phyloP scores from a whole-genome alignment of 192 early-diverging fungal genomes.

The Lunasporangiospora selenospora region DNA sequence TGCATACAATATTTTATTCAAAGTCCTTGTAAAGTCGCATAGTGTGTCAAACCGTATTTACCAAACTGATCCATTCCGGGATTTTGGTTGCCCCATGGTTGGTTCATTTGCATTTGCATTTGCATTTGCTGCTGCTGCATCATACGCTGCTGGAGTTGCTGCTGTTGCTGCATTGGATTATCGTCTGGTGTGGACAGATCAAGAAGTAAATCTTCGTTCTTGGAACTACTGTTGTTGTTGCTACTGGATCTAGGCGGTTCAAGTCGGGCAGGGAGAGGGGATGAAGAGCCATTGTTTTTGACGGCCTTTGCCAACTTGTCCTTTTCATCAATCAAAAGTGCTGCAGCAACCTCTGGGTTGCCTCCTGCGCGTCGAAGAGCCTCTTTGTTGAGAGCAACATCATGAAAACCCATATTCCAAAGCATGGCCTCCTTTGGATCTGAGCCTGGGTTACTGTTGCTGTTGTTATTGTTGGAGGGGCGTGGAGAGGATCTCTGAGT shows the following conservation, averaged over 20 bases:
- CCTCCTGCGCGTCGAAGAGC: slow-evolving; percentile 76
- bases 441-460: slow-evolving; percentile 18
- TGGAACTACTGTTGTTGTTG: slow-evolving; percentile 33
- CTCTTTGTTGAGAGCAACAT: slow-evolving; percentile 67
- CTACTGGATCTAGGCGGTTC: slow-evolving; percentile 35
- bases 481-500: background rate
- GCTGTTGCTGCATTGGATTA: slow-evolving; percentile 37
- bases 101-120: slow-evolving; percentile 38
- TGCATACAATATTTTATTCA: too few relatives aligned
- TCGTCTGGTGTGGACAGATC: slow-evolving; percentile 37
- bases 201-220: slow-evolving; percentile 27
- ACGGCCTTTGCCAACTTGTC: slow-evolving; percentile 32
- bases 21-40: too few relatives aligned
- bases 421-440: slow-evolving; percentile 69
- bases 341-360: slow-evolving; percentile 77
- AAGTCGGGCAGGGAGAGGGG: slow-evolving; percentile 19
- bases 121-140: slow-evolving; percentile 28
- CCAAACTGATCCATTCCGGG: slow-evolving; percentile 31
- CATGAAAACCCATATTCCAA: slow-evolving; percentile 78
- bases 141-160: slow-evolving; percentile 36
- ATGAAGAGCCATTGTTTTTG: slow-evolving; percentile 34
- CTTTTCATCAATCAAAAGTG: slow-evolving; percentile 60
- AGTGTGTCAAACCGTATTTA: too few relatives aligned
- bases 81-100: slow-evolving; percentile 18
- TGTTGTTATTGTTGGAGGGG: slow-evolving; percentile 26